Evolutionary conservation across 2,329 filamentous ascomycete genomes (phyloP).

Genomic region (Harringtonia lauricola): DNA sequence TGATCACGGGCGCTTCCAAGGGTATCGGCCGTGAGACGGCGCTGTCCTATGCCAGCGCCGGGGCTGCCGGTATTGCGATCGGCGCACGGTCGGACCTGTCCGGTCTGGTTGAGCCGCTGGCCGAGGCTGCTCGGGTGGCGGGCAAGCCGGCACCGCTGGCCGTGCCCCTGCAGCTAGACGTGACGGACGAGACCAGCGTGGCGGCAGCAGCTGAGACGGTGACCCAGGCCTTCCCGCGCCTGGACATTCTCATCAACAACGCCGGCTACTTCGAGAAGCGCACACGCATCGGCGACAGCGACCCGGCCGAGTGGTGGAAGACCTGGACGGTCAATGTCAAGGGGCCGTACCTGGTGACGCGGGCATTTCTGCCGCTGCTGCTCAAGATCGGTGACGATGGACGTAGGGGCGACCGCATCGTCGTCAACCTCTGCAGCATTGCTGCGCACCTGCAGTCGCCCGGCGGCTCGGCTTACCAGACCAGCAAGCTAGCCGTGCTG

Average conservation of each 20-base stretch:
- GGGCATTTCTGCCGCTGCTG: constrained; percentile 38
- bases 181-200: constrained; percentile 23
- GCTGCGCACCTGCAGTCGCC: constrained; percentile 22
- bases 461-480: constrained; percentile 32
- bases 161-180: constrained; percentile 20
- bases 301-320: constrained; percentile 31
- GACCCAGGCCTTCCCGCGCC: constrained; percentile 18
- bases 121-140: constrained; percentile 15
- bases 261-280: constrained; percentile 28
- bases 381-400: no score
- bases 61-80: constrained; percentile 35
- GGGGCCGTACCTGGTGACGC: constrained; percentile 32
- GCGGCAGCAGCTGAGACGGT: constrained; percentile 20
- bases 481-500: constrained; percentile 30
- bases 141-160: constrained; percentile 17
- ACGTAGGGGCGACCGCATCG: constrained; percentile 14
- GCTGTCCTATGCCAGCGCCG: constrained; percentile 36
- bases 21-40: constrained; percentile 15
- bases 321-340: constrained; percentile 39
- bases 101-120: constrained; percentile 28
- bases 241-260: constrained; percentile 29
- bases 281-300: constrained; percentile 22
- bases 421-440: constrained; percentile 28
- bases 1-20: constrained; percentile 17
- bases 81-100: constrained; percentile 38